Base-by-base conservation (phyloP, 495 filamentous ascomycete genomes). In the Aspergillus carlsbadensis region DNA sequence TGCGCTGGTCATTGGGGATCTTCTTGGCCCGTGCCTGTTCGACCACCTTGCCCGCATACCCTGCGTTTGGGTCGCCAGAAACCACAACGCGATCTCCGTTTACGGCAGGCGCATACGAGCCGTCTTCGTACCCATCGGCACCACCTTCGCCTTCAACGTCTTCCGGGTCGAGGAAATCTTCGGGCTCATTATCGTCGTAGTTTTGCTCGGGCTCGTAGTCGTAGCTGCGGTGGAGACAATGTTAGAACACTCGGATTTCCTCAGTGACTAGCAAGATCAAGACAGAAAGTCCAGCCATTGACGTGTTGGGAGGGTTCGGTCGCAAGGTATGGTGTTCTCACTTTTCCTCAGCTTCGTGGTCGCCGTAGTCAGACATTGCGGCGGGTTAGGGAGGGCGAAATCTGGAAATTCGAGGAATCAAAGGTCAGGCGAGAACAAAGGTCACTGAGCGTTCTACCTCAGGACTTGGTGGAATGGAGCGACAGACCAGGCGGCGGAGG, bases 341-440 rank as follows among this genome's bases (percentile, higher is more conserved):
- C 72, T 55, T 72, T 56, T 85, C 86, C 59, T 82, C 82, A 59
- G 78, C 86, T 44, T 82, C 81, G 64, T 88, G 81, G 56, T 85
- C 87, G 50, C 86, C 91, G 74, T 86, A 91, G 76, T 96, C 91
- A 68, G 90, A 95, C 91, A 96, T 96, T 33, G 60, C 83, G 72
- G 31, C 55, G 41, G 54, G 34, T 61, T 14, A 59, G 53, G 15
- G 42, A 46, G 21, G 22, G 17, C 13, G 17, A 26, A 43, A 48
- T 45, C 44, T 33, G 33, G 47, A 53, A 40, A 17, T 47, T 42
- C 46, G 36, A 49, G 14, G 4, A 18, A 26, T 45, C 18, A 43
- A 15, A 21, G 24, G 40, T 22, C 13, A 17, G 33, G 14, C 20
- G 21, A 57, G 60, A 54, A 44, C 33, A 61, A 63, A 63, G 58